Percentiles rank a stretch among this genome's conserved stretches.
These are phyloP conservation scores for Vaccinium macrocarpon DNA, from an alignment of 148 eudicot genomes.

Conservation along the genomic window DNA sequence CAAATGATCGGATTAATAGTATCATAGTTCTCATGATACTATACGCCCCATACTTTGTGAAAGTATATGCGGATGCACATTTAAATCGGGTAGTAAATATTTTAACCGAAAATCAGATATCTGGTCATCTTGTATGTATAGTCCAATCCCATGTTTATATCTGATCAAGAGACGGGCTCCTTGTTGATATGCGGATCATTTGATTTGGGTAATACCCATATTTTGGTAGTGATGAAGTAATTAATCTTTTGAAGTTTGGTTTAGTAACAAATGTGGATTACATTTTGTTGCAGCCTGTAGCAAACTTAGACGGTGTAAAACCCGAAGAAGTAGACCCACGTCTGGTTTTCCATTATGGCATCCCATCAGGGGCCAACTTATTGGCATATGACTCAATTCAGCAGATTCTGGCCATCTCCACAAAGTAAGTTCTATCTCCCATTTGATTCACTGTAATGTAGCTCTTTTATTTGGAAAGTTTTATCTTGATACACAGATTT, in stretches of 20 bases:
- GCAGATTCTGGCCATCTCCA: constrained; percentile 77
- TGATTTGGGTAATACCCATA: not conserved
- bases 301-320: constrained; percentile 52
- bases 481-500: not conserved
- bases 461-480: not conserved
- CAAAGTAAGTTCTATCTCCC: constrained; percentile 47
- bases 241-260: not conserved
- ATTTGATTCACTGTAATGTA: not conserved
- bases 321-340: constrained; percentile 65
- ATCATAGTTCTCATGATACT: not conserved
- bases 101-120: not conserved
- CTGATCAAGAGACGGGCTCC: not conserved
- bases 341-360: constrained; percentile 77
- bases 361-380: constrained; percentile 59
- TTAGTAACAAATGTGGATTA: not conserved
- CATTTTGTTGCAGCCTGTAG: constrained; percentile 59
- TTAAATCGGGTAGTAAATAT: not conserved
- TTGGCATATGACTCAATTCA: constrained; percentile 76
- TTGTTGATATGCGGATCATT: not conserved
- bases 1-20: not conserved
- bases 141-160: not conserved
- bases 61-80: not conserved
- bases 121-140: not conserved
- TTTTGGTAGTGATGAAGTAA: not conserved
- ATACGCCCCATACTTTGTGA: not conserved